Percentiles rank a stretch among this genome's conserved stretches.
Conservation (phyloP, 1,284 basidiomycete species). For the Xerocomus amazonicus region DNA sequence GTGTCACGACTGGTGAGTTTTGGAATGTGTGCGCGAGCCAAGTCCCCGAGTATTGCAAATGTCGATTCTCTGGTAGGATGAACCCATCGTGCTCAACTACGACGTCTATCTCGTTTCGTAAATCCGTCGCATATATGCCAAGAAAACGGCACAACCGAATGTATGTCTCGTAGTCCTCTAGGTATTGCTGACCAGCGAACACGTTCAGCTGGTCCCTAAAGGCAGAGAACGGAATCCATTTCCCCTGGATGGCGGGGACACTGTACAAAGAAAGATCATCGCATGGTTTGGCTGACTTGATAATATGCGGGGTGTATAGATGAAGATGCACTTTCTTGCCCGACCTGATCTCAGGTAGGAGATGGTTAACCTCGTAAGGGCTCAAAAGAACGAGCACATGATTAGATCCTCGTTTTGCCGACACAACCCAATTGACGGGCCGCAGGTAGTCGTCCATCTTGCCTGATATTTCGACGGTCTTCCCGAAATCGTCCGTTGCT, state of each 20-base stretch:
- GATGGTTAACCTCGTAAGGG: not conserved
- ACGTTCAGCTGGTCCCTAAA: not conserved
- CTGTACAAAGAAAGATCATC: not conserved
- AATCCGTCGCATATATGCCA: not conserved
- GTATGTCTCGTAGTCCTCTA: not conserved
- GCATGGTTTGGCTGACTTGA: not conserved
- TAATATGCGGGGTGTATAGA: not conserved
- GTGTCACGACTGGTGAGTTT: slow-evolving; percentile 33
- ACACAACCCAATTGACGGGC: slow-evolving; percentile 46
- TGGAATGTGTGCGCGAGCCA: slow-evolving; percentile 24
- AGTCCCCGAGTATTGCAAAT: too few relatives aligned
- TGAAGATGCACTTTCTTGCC: not conserved
- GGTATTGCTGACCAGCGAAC: not conserved
- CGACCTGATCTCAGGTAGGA: not conserved
- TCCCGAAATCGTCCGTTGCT: slow-evolving; percentile 33
- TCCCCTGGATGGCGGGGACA: not conserved
- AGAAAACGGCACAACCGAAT: not conserved
- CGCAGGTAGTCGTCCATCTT: slow-evolving; percentile 35
- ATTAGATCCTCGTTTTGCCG: slow-evolving; percentile 8
- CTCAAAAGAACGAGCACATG: not conserved
- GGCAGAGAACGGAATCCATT: not conserved
- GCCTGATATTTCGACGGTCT: not conserved
- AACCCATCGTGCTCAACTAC: not conserved
- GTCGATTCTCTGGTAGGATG: slow-evolving; percentile 9
- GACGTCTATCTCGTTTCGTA: not conserved